Evolutionary conservation across 2,329 filamentous ascomycete species (phyloP).

Genomic region (Ploettnerulaceae sp.): DNA sequence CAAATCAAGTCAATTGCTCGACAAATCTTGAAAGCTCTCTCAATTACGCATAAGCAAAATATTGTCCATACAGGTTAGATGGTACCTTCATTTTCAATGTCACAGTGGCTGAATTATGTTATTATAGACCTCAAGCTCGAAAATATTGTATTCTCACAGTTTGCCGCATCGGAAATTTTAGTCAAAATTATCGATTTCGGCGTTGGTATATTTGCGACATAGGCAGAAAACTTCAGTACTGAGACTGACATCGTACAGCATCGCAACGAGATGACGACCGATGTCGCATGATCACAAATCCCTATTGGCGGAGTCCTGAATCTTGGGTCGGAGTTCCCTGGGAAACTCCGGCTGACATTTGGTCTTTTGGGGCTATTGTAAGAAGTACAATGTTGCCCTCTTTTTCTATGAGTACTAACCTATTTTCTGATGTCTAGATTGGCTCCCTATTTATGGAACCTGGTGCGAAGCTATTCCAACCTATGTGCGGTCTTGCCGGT

Average conservation of each 20-base stretch:
- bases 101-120: not conserved
- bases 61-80: conserved; percentile 14
- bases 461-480: conserved; percentile 13
- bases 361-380: conserved; percentile 16
- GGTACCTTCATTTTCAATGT: not conserved
- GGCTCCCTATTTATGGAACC: conserved; percentile 16
- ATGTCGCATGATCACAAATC: conserved; percentile 12
- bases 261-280: conserved; percentile 7
- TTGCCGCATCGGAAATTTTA: not conserved
- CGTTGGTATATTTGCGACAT: conserved; percentile 12
- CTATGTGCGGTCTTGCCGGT: conserved; percentile 11
- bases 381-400: conserved; percentile 6
- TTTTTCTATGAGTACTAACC: conserved; percentile 2
- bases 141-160: conserved; percentile 11
- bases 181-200: conserved; percentile 15
- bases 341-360: conserved; percentile 11
- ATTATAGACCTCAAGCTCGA: conserved; percentile 11
- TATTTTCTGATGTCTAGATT: conserved; percentile 7
- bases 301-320: conserved; percentile 15
- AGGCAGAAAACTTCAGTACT: not conserved
- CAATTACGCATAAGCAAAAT: conserved; percentile 6
- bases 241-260: conserved; percentile 8
- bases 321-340: conserved; percentile 13
- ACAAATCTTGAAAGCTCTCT: conserved; percentile 13
- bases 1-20: conserved; percentile 13